Evolutionary conservation across 345 rosid genomes (phyloP).

Genomic region (Melastoma malabathricum): DNA sequence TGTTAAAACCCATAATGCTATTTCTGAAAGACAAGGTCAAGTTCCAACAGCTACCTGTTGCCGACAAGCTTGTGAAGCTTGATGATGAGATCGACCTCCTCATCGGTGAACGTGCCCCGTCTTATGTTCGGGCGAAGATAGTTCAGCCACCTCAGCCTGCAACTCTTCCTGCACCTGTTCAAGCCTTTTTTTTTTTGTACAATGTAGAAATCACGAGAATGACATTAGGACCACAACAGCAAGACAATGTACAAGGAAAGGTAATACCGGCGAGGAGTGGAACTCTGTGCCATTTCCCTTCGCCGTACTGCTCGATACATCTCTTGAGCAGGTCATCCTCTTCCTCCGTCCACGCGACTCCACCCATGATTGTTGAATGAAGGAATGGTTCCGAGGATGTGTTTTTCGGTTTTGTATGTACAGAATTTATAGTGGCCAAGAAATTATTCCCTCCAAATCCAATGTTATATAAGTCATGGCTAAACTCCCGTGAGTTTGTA

Average conservation of each 20-base stretch:
- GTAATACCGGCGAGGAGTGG: slow-evolving; percentile 24
- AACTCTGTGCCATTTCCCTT: slow-evolving; percentile 36
- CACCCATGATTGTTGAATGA: slow-evolving; percentile 13
- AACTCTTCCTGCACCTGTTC: slow-evolving; percentile 32
- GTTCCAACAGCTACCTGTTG: slow-evolving; percentile 14
- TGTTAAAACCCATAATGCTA: background rate
- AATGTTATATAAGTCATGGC: no score
- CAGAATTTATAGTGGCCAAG: no score
- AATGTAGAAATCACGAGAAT: background rate
- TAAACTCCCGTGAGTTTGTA: no score
- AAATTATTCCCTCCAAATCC: no score
- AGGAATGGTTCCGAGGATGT: no score
- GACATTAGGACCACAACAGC: background rate
- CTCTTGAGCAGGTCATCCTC: slow-evolving; percentile 35
- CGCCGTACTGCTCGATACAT: slow-evolving; percentile 27
- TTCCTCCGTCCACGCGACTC: slow-evolving; percentile 35
- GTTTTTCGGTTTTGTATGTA: no score
- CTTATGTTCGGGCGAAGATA: slow-evolving; percentile 31
- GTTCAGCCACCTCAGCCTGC: slow-evolving; percentile 31
- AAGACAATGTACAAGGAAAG: background rate
- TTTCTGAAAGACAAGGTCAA: background rate
- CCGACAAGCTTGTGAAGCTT: slow-evolving; percentile 26
- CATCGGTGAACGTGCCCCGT: slow-evolving; percentile 24
- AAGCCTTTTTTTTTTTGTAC: slow-evolving; percentile 20
- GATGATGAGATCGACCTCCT: slow-evolving; percentile 31